Conservation (phyloP, 768 basidiomycete species). For the Boletus rufocinnamomeus region DNA sequence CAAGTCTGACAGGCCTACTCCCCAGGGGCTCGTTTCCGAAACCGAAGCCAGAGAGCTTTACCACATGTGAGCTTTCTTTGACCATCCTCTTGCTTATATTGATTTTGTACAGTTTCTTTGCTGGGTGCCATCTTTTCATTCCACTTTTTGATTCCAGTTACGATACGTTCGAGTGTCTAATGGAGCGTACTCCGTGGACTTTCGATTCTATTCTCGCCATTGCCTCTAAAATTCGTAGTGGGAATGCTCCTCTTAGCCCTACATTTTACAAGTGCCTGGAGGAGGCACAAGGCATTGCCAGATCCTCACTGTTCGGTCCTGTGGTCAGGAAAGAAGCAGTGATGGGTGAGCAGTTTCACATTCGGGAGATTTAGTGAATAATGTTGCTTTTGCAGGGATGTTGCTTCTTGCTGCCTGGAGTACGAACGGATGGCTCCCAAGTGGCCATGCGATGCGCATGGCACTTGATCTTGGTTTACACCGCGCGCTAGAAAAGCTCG, state of each 20-base stretch:
- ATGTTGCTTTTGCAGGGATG: slow-evolving; percentile 60
- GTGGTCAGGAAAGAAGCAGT: slow-evolving; percentile 94
- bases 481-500: slow-evolving; percentile 88
- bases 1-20: slow-evolving; percentile 1
- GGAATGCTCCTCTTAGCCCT: slow-evolving; percentile 79
- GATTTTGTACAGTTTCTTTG: slow-evolving; percentile 72
- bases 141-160: slow-evolving; percentile 91
- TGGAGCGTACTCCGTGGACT: slow-evolving; percentile 93
- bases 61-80: slow-evolving; percentile 66
- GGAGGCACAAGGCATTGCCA: slow-evolving; percentile 94
- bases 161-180: slow-evolving; percentile 90
- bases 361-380: slow-evolving; percentile 3
- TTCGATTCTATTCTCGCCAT: slow-evolving; percentile 93
- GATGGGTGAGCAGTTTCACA: slow-evolving; percentile 57
- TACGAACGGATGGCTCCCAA: slow-evolving; percentile 92
- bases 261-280: slow-evolving; percentile 92
- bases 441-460: slow-evolving; percentile 96
- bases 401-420: slow-evolving; percentile 90
- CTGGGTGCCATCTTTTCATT: slow-evolving; percentile 95
- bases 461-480: slow-evolving; percentile 92
- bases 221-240: slow-evolving; percentile 89
- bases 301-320: slow-evolving; percentile 91
- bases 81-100: slow-evolving; percentile 11
- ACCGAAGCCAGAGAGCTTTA: slow-evolving; percentile 86
- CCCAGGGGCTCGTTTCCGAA: slow-evolving; percentile 81